Evolutionary conservation across 2,329 filamentous ascomycete genomes (phyloP), one percentile per base, ranked within the genome.

Genomic region (Beauveria medogensis): DNA sequence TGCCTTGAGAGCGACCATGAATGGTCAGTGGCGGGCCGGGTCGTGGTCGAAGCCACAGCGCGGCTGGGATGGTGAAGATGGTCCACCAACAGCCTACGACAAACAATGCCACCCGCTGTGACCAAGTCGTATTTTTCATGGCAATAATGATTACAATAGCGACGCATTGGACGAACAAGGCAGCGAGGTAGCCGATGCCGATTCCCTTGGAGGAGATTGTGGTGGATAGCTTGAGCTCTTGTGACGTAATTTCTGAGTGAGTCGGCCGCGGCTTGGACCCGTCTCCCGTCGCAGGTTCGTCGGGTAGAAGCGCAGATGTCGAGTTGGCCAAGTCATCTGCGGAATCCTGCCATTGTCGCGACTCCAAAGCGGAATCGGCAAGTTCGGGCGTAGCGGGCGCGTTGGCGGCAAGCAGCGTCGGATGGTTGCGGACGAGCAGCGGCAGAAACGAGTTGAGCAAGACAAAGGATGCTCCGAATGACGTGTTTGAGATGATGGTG

Each of bases 381-480:
- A 74, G 62, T 40, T 74, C 72, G 9, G 70, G 71, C 1, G 71
- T 72, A 7, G 47, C 60, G 1, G 66, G 28, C 12, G 64, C 63
- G 16, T 68, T 71, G 24, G 69, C 69, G n/a, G 67, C 67, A 10
- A 74, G 65, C 16, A 75, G 69, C 43, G 77, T 77, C 1, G 90
- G 88, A 72, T 97, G 92, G 70, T 96, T 86, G 52, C 93, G 85
- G 61, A 97, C 94, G 10, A 99, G 81, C 9, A 99, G 79, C 0
- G 94, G 94, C 48, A 99, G 78, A 69, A 97, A 99, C 0, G 92
- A 96, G 75, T 99, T 99, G 51, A 99, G 78, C 14, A 99, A 81
- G 3, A 99, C 94, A 72, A 96, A 97, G 0, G 92, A 96, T 18
- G 92, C 92, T 24, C 94, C 94, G 70, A 97, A 96, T 50, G 91